Evolutionary conservation across 2,329 filamentous ascomycete species (phyloP), one percentile per base, ranked within the genome.

Genomic region (Microascus cirrosus): DNA sequence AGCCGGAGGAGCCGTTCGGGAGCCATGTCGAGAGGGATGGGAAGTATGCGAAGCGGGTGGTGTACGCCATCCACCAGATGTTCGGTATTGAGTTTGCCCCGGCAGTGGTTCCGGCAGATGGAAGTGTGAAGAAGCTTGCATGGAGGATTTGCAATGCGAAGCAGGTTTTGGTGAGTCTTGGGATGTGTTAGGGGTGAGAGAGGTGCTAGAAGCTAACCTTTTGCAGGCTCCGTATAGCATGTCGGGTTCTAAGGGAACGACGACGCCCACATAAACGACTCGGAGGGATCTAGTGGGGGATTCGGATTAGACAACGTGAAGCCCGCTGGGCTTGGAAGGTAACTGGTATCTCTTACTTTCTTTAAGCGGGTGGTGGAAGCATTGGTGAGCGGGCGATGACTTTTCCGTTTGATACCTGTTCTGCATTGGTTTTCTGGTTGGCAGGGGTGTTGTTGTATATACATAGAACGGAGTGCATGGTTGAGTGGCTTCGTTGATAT

Each of bases 81-180:
- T 95, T 99, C 69, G 94, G 92, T 56, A 89, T 99, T 60, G 94
- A 99, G 70, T 92, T 99, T 68, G 90, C 94, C 1, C 87, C 92
- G 0, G 90, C 90, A 52, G 93, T 97, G 1, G 94, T 99, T 35
- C 84, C 89, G 56, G 91, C 92, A 0, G 94, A 99, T 73, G 90
- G 94, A 6, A 95, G 86, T 64, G 89, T 97, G 60, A 84, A 81
- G 67, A 96, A 95, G 68, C 75, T 99, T 62, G 91, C 92, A 6
- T 96, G 93, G 92, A 82, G 94, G 66, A 89, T 99, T 62, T 94
- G 88, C 70, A 95, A 95, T 69, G 94, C 94, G 39, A 96, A 96
- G 77, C 90, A 92, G 73, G 94, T 96, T 62, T 72, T 97, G 73
- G 90, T 95, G 76, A 75, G 87, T 80, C 11, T 54, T 25, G 3